Evolutionary conservation across 192 early-diverging fungal species (phyloP), one percentile per base, ranked within the genome.

Genomic region (Backusella luteola): DNA sequence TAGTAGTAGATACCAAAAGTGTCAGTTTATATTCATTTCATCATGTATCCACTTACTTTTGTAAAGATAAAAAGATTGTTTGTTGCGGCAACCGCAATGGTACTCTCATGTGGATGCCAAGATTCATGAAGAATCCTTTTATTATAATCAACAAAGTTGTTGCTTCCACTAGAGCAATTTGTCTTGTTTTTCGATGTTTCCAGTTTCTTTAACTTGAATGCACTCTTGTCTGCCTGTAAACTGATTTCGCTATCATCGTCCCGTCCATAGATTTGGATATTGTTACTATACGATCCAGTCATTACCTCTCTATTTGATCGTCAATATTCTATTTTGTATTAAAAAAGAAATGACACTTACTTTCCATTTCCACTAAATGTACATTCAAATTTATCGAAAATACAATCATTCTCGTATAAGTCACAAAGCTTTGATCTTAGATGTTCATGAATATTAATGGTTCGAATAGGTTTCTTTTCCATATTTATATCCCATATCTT

Each of bases 401-500:
- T 44, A 17, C 42, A 44, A 17, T 44, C 42, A 44, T 44, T 44
- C 42, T 44, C 42, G 42, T 99, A 99, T 19, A 99, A 85, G 79
- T 99, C 98, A 85, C 98, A 99, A 52, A 99, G 88, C 84, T 98
- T 98, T 84, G 92, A 91, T 84, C 93, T 90, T 38, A 99, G 86
- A 73, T 97, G 93, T 80, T 99, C 96, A 84, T 99, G 98, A 38
- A 99, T 96, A 77, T 91, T 94, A 86, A 99, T 98, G 14, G 94
- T 94, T 80, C 97, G 92, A 34, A 99, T 90, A 6, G 98, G 98
- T 79, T 91, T 87, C 38, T 85, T 93, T 75, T 97, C 95, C 96
- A 98, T 99, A 84, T 95, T 96, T 87, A 99, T 92, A 83, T 99
- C 98, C 98, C 98, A 99, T 73, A 99, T 90, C 78, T 97, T 98